Base-by-base conservation (phyloP, 2,329 filamentous ascomycete species). In the Botryosphaeria agaves region DNA sequence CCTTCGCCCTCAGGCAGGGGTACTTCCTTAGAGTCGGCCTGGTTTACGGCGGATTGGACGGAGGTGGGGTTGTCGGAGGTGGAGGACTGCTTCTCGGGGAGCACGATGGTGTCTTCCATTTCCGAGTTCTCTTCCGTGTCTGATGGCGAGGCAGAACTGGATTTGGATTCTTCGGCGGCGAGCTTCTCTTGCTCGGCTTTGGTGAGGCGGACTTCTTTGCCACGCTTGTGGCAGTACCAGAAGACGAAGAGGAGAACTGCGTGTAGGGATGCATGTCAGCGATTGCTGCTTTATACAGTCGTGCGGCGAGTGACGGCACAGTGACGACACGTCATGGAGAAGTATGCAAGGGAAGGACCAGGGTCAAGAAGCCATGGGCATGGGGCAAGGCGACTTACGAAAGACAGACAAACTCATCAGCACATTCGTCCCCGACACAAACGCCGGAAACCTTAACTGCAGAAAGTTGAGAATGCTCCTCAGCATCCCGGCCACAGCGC, bases 141-240 rank as follows among this genome's bases (percentile, higher is more conserved):
- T 23, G 20, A 8, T 23, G 8, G 26, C 14, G 26, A 9, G 26
- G 8, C 26, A 8, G 26, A 15, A 8, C 14, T 9, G 26, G 26
- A 8, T 8, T 8, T 28, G 26, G 26, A 28, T 6, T 49, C 50
- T 44, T 51, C 40, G 28, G 45, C 39, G n/a, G 28, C 45, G 15
- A 61, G 52, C 17, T n/a, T 5, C 17, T n/a, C 2, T 43, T 76
- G n/a, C n/a, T n/a, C n/a, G n/a, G n/a, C n/a, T n/a, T n/a, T n/a
- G n/a, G n/a, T n/a, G 8, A 95, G 68, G 30, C 89, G 71, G 5
- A 74, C 75, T 57, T 98, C 87, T 26, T 73, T 73, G 23, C 89
- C 89, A 32, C 89, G 79, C 61, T 95, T 95, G 56, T 95, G 78
- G 57, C 85, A 95, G 57, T 95, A 98, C 85, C 87, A 98, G 44